Base-by-base conservation (phyloP, 2,329 filamentous ascomycete species). In the Elsinoe arachidis region DNA sequence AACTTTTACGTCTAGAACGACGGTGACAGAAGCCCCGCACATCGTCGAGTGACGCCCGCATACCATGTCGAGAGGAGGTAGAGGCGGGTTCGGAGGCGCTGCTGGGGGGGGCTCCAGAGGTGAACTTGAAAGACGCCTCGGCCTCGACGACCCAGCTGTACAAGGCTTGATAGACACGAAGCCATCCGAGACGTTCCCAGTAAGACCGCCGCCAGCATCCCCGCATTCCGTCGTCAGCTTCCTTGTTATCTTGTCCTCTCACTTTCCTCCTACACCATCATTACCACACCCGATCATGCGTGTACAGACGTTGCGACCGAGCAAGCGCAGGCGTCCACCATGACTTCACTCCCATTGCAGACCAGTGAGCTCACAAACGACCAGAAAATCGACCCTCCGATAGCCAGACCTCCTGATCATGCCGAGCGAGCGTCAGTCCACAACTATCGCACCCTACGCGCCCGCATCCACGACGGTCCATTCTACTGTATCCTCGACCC, bases 401-500 rank as follows among this genome's bases (percentile, higher is more conserved):
- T 68, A 57, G 69, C 74, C 7, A 63, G 69, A 14, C 68, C 75
- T 12, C 67, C 76, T n/a, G 71, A 69, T 38, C 62, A 63, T 9
- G 61, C 64, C 49, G 82, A 84, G 69, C 70, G 71, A 57, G 65
- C 65, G 3, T 72, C 76, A 60, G 72, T 82, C 52, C 71, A 77
- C 54, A 67, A 75, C 58, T 80, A 79, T 64, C 75, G 79, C 6
- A 68, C 68, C 1, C 69, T 84, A 3, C 79, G 80, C 61, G 77
- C 79, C 47, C 73, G 73, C 44, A 77, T 81, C 58, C 80, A 82
- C 63, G 78, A 83, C 47, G 82, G 82, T 0, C 80, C 82, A 0
- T 78, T 82, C 61, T 85, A 82, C 69, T 78, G 79, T 0, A 73
- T 80, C 15, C 72, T 82, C 4, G 76, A 73, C 59, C 71, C 79